A percentile compares a stretch with the other conserved stretches of the same genome.
Evolutionary conservation across 2,329 filamentous ascomycete genomes (phyloP).

Genomic region (Lecanosticta acicola): DNA sequence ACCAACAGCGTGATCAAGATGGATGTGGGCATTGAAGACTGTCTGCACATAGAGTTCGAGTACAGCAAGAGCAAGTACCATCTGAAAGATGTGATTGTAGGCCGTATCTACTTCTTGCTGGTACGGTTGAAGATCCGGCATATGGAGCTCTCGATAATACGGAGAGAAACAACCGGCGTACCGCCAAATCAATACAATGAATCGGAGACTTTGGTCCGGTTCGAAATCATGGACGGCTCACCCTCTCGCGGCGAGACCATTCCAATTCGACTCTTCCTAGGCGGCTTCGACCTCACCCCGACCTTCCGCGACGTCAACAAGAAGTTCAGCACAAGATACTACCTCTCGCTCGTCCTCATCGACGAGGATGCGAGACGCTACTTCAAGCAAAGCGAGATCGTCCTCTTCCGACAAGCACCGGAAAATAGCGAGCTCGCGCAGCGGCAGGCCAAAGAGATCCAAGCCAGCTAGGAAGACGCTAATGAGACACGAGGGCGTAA

Average conservation of each 20-base stretch:
- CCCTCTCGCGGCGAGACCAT: conserved; percentile 92
- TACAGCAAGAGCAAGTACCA: conserved; percentile 99
- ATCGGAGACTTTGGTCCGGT: conserved; percentile 93
- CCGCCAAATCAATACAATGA: conserved; percentile 99
- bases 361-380: conserved; percentile 82
- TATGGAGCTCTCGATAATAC: conserved; percentile 98
- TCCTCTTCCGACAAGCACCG: conserved; percentile 75
- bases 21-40: conserved; percentile 99
- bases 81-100: conserved; percentile 97
- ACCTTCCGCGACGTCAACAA: conserved; percentile 99
- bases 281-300: conserved; percentile 93
- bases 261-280: conserved; percentile 91
- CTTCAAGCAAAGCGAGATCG: conserved; percentile 99
- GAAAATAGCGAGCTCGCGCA: conserved; percentile 46
- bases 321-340: conserved; percentile 98
- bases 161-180: conserved; percentile 90
- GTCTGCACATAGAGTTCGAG: conserved; percentile 97
- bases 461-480: conserved; percentile 31
- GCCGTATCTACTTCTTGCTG: conserved; percentile 94
- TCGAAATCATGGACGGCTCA: conserved; percentile 99
- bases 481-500: conserved; percentile 27
- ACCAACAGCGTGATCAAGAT: conserved; percentile 99
- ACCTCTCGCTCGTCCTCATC: conserved; percentile 73
- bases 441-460: conserved; percentile 43
- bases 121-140: conserved; percentile 99